Base-by-base conservation (phyloP, 371 early-diverging fungal genomes). In the Quaeritorhiza haematococci region DNA sequence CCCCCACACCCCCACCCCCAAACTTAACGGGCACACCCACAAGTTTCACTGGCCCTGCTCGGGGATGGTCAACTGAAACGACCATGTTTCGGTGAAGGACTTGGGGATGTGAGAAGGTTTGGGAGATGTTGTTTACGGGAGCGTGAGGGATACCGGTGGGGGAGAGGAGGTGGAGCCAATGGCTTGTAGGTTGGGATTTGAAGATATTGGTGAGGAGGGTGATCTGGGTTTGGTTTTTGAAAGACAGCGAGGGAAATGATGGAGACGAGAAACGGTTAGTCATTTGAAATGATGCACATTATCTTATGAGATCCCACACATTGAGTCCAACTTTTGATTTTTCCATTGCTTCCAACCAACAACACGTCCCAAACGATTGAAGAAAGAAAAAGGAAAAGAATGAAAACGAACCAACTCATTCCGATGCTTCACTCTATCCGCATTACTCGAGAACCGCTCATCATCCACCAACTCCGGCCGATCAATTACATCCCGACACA, bases 21-120 rank as follows among this genome's bases (percentile, higher is more conserved):
- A 83, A 95, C 65, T 88, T 86, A 29, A 91, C 91, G 8, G 96
- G 88, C 2, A 84, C 62, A 50, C 82, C 86, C 19, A 84, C 84
- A 33, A 93, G 53, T 59, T 83, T 86, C 58, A 95, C 84, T 26
- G 71, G 74, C 15, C 94, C 96, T 3, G 84, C 85, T 21, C 74
- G 82, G 29, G 87, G 86, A 64, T 95, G 96, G 2, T 87, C 84
- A 4, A 95, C 75, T 63, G 86, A 79, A 44, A 83, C 84, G 0
- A 95, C 80, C 70, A 94, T 83, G 3, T 79, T 75, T 21, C 92
- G 77, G 3, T 89, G 88, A 17, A 74, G 41, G 2, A 93, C 78
- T 63, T 95, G 96, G 17, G 93, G 92, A 67, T 95, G 93, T 32
- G 78, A 67, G 58, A 94, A 93, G 1, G 96, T 92, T 57, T 89